These are phyloP conservation scores for Raddia guianensis DNA, from an alignment of 176 grass and related monocot genomes.

Conservation along the genomic window DNA sequence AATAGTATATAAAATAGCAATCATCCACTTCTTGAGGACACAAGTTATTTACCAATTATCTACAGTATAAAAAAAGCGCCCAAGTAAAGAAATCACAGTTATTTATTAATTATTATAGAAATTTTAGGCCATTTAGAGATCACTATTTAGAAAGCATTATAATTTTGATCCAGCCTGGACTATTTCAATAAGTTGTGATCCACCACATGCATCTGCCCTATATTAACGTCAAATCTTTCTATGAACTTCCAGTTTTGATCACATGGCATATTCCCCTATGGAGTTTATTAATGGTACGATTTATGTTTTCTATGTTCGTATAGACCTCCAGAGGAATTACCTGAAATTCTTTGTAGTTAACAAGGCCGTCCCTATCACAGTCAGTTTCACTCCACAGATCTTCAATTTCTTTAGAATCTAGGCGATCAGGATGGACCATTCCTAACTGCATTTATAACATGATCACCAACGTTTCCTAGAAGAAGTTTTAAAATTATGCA, in stretches of 20 bases:
- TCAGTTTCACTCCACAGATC: conserved; percentile 73
- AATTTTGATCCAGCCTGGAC: background rate
- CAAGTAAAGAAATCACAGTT: background rate
- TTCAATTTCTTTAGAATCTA: conserved; percentile 70
- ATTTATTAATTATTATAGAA: background rate
- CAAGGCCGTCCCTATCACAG: conserved; percentile 58
- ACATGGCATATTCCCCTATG: background rate
- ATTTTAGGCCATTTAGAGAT: background rate
- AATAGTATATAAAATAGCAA: background rate
- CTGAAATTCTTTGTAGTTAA: conserved; percentile 81
- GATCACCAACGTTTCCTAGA: background rate
- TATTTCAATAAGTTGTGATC: background rate
- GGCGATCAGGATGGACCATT: conserved; percentile 63
- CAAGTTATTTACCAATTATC: too few species aligned
- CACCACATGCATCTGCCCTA: conserved; percentile 16
- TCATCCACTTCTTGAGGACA: background rate
- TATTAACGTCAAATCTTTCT: background rate
- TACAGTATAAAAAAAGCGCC: background rate
- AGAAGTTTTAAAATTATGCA: conserved; percentile 26
- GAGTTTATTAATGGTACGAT: background rate
- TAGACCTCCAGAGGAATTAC: conserved; percentile 36
- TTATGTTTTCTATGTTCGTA: conserved; percentile 2
- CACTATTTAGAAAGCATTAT: background rate
- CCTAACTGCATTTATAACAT: conserved; percentile 59
- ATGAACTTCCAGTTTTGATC: background rate